phyloP scores from a whole-genome alignment of 2,329 filamentous ascomycete species.

The Colletotrichum sp. region DNA sequence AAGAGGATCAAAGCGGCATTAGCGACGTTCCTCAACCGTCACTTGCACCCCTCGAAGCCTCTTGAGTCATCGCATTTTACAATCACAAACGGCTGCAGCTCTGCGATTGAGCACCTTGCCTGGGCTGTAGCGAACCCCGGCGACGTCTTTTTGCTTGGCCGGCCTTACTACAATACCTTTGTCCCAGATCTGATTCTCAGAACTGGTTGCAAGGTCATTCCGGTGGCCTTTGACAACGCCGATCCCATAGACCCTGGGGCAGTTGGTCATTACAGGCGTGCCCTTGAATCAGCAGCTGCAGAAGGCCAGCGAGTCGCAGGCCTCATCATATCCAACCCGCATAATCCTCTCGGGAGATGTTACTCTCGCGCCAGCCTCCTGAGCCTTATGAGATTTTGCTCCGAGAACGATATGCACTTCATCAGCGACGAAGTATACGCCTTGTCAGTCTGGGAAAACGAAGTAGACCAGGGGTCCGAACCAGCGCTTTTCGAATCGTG shows the following conservation, averaged over 20 bases:
- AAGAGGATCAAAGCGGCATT: slow-evolving; percentile 34
- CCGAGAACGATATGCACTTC: slow-evolving; percentile 42
- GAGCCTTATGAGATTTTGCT: not conserved
- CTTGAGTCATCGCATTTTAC: slow-evolving; percentile 37
- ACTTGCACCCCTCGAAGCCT: slow-evolving; percentile 30
- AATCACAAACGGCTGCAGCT: slow-evolving; percentile 44
- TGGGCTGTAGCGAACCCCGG: slow-evolving; percentile 45
- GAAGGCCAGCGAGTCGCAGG: not conserved
- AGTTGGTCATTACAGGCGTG: not conserved
- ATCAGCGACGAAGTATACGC: slow-evolving; percentile 56
- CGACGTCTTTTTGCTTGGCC: slow-evolving; percentile 43
- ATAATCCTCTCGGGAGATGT: slow-evolving; percentile 36
- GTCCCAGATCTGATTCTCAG: slow-evolving; percentile 47
- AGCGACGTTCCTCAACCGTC: slow-evolving; percentile 38
- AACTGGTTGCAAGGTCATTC: slow-evolving; percentile 34
- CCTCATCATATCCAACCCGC: slow-evolving; percentile 27
- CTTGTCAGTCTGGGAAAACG: slow-evolving; percentile 44
- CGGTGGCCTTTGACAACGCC: not conserved
- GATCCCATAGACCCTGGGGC: not conserved
- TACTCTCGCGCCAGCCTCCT: not conserved
- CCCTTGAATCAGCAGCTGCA: slow-evolving; percentile 41
- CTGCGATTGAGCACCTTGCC: slow-evolving; percentile 43
- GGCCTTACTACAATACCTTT: slow-evolving; percentile 53
- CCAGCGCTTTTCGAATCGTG: slow-evolving; percentile 45
- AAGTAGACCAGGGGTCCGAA: slow-evolving; percentile 36